These are phyloP conservation scores for Penicillium sp. DNA, from an alignment of 2,329 filamentous ascomycete species.

Conservation along the genomic window DNA sequence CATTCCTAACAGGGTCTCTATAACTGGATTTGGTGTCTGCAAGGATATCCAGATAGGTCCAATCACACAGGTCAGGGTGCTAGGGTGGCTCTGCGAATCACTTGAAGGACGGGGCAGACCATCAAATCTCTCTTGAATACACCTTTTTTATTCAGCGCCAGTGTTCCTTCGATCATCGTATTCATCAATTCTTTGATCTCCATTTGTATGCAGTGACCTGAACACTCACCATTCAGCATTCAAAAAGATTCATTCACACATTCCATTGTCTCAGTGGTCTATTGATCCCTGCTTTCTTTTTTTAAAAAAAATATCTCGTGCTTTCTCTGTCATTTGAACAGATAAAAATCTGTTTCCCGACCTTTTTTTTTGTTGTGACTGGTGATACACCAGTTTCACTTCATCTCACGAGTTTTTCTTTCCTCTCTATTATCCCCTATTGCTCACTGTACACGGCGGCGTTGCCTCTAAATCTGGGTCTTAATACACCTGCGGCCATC, in stretches of 20 bases:
- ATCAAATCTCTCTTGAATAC: slow-evolving; percentile 12
- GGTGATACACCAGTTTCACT: neutral
- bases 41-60: slow-evolving; percentile 4
- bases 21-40: neutral
- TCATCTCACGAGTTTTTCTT: slow-evolving; percentile 5
- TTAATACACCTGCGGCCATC: slow-evolving; percentile 30
- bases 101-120: slow-evolving; percentile 22
- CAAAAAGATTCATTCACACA: slow-evolving; percentile 30
- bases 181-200: slow-evolving; percentile 30
- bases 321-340: slow-evolving; percentile 1
- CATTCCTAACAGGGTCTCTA: slow-evolving; percentile 2
- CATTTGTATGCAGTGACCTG: slow-evolving; percentile 38
- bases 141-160: slow-evolving; percentile 19
- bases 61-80: slow-evolving; percentile 13
- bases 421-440: slow-evolving; percentile 27
- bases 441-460: slow-evolving; percentile 23
- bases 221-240: slow-evolving; percentile 28
- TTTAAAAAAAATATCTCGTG: slow-evolving; percentile 14
- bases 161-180: slow-evolving; percentile 30
- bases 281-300: slow-evolving; percentile 22
- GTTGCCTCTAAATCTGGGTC: slow-evolving; percentile 30
- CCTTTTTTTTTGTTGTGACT: slow-evolving; percentile 1
- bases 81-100: slow-evolving; percentile 20
- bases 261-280: slow-evolving; percentile 28
- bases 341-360: slow-evolving; percentile 3